Evolutionary conservation across 495 filamentous ascomycete genomes (phyloP).

Genomic region (Glonium stellatum): DNA sequence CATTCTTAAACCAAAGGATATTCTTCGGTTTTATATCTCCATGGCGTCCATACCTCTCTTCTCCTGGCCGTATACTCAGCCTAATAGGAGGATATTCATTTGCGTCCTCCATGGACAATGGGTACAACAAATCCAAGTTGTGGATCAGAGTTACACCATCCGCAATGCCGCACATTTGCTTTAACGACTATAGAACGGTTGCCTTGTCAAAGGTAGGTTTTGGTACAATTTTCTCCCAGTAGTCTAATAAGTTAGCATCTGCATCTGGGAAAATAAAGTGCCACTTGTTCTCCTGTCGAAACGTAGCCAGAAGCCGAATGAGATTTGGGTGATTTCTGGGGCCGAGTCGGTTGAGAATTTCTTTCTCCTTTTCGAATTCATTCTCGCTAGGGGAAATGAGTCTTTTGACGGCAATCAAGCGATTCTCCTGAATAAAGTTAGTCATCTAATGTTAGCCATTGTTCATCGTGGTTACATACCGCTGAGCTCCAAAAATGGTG

Average conservation of each 20-base stretch:
- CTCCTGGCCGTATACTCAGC: not conserved
- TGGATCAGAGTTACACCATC: not conserved
- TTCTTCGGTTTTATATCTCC: not conserved
- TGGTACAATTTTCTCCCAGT: slow-evolving; percentile 7
- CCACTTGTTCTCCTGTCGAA: slow-evolving; percentile 10
- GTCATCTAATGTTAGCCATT: too few species aligned
- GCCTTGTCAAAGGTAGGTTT: not conserved
- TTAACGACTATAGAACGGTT: not conserved
- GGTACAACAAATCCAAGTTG: too few species aligned
- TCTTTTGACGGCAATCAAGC: too few species aligned
- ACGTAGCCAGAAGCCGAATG: slow-evolving; percentile 28
- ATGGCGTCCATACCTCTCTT: not conserved
- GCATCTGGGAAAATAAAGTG: slow-evolving; percentile 32
- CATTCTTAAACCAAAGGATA: not conserved
- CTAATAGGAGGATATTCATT: not conserved
- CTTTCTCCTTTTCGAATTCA: too few species aligned
- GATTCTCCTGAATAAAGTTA: too few species aligned
- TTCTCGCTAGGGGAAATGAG: too few species aligned
- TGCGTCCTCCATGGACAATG: not conserved
- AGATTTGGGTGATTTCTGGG: slow-evolving; percentile 8
- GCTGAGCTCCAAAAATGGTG: too few species aligned
- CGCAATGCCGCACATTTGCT: not conserved
- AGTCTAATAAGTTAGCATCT: slow-evolving; percentile 18
- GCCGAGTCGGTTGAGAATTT: too few species aligned
- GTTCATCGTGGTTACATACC: too few species aligned